phyloP scores from a whole-genome alignment of 805 yeast species.

The Metschnikowia amazonensis region DNA sequence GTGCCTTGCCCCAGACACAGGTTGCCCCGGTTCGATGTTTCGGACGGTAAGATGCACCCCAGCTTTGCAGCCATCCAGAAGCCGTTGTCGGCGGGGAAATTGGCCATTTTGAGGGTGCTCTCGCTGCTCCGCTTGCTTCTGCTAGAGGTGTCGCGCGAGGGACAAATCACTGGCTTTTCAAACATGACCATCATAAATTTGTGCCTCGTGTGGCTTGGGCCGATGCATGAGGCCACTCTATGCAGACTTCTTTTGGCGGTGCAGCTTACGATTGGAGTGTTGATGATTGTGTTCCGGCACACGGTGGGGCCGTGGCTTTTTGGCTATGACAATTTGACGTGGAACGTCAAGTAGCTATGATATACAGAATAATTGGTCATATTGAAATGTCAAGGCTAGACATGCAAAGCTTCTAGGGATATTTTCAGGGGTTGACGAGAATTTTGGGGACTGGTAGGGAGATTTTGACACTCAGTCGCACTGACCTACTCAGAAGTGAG shows the following conservation, averaged over 20 bases:
- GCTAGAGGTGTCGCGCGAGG: conserved; percentile 22
- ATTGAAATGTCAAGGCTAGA: too few species aligned
- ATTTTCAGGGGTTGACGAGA: too few species aligned
- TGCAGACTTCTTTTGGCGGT: conserved; percentile 55
- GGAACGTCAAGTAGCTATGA: conserved; percentile 37
- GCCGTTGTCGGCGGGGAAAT: conserved; percentile 18
- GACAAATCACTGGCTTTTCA: conserved; percentile 46
- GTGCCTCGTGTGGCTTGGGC: conserved; percentile 82
- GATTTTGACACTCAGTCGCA: too few species aligned
- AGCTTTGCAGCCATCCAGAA: conserved; percentile 35
- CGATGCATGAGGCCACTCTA: conserved; percentile 76
- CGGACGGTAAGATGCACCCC: conserved; percentile 73
- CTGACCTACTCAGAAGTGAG: too few species aligned
- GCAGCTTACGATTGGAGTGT: conserved; percentile 65
- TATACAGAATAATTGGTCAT: too few species aligned
- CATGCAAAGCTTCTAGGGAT: too few species aligned
- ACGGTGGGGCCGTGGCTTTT: conserved; percentile 80
- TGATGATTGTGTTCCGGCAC: conserved; percentile 71
- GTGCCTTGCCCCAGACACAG: conserved; percentile 97
- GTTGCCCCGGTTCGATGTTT: conserved; percentile 68
- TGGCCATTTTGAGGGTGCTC: conserved; percentile 42
- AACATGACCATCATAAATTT: conserved; percentile 88
- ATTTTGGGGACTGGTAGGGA: too few species aligned
- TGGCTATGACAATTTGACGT: conserved; percentile 76
- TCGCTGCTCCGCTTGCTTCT: conserved; percentile 48